Evolutionary conservation across 2,329 filamentous ascomycete species (phyloP).

Genomic region (Pseudogymnoascus sp.): DNA sequence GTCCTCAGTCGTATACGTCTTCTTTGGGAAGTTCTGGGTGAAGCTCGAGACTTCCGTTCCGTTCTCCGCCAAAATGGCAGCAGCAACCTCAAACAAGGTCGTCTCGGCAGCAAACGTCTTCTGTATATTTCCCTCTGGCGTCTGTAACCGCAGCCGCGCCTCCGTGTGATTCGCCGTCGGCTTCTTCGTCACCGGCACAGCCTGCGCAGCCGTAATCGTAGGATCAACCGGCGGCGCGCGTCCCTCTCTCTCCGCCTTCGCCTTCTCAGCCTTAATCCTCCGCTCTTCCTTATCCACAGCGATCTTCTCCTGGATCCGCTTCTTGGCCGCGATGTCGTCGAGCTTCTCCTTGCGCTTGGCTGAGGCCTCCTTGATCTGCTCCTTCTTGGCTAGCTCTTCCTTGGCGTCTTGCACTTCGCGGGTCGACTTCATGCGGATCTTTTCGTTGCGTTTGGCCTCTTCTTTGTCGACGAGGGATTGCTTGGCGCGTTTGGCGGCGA

Average conservation of each 20-base stretch:
- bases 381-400: constrained; percentile 79
- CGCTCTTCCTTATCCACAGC: constrained; percentile 90
- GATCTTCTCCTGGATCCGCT: constrained; percentile 85
- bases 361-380: constrained; percentile 85
- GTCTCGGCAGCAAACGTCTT: constrained; percentile 87
- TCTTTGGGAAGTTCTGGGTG: constrained; percentile 77
- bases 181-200: constrained; percentile 38
- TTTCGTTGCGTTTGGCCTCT: constrained; percentile 78
- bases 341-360: constrained; percentile 82
- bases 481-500: constrained; percentile 63
- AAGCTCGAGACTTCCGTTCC: constrained; percentile 68
- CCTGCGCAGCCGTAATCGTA: constrained; percentile 26
- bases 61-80: constrained; percentile 60
- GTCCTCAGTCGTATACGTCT: constrained; percentile 64
- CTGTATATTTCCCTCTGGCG: constrained; percentile 64
- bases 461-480: constrained; percentile 69
- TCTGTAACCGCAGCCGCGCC: constrained; percentile 75
- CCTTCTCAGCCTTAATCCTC: constrained; percentile 72
- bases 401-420: constrained; percentile 83
- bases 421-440: constrained; percentile 77
- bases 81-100: constrained; percentile 85
- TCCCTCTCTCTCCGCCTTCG: constrained; percentile 83
- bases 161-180: constrained; percentile 59
- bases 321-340: constrained; percentile 78
- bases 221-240: constrained; percentile 40